Evolutionary conservation across 2,329 filamentous ascomycete species (phyloP), one percentile per base, ranked within the genome.

Genomic region (Talaromyces funiculosus): DNA sequence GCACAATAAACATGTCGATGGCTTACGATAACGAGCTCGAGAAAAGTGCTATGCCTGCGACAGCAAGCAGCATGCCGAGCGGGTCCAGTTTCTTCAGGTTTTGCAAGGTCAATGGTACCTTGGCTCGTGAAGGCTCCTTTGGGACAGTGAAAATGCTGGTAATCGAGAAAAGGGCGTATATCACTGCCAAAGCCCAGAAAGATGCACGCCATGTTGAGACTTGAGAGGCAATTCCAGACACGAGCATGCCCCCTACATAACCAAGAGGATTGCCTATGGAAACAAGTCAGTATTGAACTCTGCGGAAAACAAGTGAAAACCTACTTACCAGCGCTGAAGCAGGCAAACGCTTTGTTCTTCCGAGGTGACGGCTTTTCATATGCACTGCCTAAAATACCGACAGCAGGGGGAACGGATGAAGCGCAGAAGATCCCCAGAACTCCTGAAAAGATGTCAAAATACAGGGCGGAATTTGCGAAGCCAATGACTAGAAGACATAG

Each of bases 281-380:
- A 26, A 51, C 5, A 33, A 7, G n/a, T 51, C 10, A 35, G n/a
- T 16, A 33, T 4, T 4, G 18, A 35, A 14, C 5, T 7, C 4
- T 8, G 24, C 14, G 12, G 9, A 14, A 18, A 5, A 4, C 16
- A 20, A 1, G 8, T 7, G 4, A 53, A n/a, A n/a, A n/a, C n/a
- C n/a, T n/a, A n/a, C 33, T 10, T 54, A 54, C 51, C 51, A 0
- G 82, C 81, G 29, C 76, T 79, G 66, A 87, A 87, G 64, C 84
- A 86, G 0, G 84, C 85, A 69, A 88, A 87, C 0, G 82, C 85
- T 63, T 79, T 75, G 64, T 88, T 88, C 76, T 88, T 87, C n/a
- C 85, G 74, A 61, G 78, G 79, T 10, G 78, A 82, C 0, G 86
- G 86, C 65, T 78, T 78, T n/a, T 80, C 78, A 64, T 90, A 90